Evolutionary conservation across 2,329 filamentous ascomycete species (phyloP).

Genomic region (Bipolaris victoriae): DNA sequence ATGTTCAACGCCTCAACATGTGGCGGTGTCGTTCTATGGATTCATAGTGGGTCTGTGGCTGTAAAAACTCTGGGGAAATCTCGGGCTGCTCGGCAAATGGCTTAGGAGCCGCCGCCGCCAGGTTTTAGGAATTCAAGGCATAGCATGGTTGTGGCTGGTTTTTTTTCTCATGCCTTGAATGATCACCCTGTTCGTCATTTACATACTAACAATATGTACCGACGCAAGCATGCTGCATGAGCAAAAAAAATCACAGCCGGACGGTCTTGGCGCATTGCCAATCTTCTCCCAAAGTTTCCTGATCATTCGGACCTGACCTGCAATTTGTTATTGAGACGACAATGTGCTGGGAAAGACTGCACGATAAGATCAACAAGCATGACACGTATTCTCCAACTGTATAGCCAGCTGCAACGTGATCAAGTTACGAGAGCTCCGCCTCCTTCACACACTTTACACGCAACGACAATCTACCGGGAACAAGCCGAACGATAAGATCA

Average conservation of each 20-base stretch:
- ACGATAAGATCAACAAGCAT: no score
- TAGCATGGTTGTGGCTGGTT: no score
- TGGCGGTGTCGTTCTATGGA: conserved; percentile 3
- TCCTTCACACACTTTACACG: no score
- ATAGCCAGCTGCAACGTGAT: no score
- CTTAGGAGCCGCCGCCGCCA: neutral
- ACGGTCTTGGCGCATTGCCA: conserved; percentile 3
- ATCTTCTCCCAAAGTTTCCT: neutral
- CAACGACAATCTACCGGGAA: no score
- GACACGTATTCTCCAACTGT: no score
- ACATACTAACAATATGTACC: no score
- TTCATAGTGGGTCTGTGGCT: conserved; percentile 10
- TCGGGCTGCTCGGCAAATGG: neutral
- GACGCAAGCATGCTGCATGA: no score
- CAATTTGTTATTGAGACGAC: neutral
- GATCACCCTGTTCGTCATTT: no score
- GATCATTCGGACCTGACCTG: neutral
- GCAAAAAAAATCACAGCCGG: neutral
- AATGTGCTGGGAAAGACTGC: neutral
- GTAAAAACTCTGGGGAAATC: conserved; percentile 1
- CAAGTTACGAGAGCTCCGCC: no score
- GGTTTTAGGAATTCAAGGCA: neutral
- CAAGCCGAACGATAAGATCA: no score
- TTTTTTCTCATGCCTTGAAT: no score
- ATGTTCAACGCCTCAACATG: conserved; percentile 10